Percentiles rank a stretch among this genome's conserved stretches.
phyloP scores from a whole-genome alignment of 2,329 filamentous ascomycete species.

The Phyllosticta citrichinensis region DNA sequence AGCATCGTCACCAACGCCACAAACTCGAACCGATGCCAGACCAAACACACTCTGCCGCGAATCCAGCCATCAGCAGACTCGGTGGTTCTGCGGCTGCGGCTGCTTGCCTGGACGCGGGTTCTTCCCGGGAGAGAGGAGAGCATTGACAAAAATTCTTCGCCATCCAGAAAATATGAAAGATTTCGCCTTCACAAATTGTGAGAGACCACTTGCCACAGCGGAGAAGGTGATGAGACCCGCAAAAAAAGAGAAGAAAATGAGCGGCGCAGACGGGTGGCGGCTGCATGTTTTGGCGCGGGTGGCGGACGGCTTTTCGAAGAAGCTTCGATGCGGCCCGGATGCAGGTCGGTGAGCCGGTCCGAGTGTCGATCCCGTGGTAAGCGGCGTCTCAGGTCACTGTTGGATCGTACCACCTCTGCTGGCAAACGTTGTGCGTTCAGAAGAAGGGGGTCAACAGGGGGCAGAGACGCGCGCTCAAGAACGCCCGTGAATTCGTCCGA shows the following conservation, averaged over 20 bases:
- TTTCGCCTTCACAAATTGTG: neutral
- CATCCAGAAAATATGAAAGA: neutral
- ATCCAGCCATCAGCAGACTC: neutral
- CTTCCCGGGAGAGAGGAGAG: neutral
- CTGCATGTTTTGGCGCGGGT: neutral
- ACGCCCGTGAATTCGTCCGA: neutral
- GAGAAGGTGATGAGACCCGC: neutral
- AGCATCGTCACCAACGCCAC: neutral
- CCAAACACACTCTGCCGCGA: neutral
- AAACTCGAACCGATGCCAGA: neutral
- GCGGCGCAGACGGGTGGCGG: neutral
- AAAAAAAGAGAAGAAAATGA: neutral
- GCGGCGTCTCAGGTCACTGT: neutral
- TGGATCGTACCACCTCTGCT: neutral
- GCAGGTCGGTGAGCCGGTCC: neutral
- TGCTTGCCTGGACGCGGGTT: neutral
- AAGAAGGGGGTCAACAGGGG: neutral
- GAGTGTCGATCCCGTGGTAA: neutral
- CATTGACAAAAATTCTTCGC: neutral
- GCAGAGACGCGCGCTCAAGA: neutral
- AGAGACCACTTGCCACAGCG: neutral
- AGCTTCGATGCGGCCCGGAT: neutral
- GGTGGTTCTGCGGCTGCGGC: neutral
- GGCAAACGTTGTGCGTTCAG: neutral
- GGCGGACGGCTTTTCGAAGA: neutral